These are phyloP conservation scores for Geotrichum histeridarum DNA, from an alignment of 1,139 yeast genomes.

Conservation along the genomic window DNA sequence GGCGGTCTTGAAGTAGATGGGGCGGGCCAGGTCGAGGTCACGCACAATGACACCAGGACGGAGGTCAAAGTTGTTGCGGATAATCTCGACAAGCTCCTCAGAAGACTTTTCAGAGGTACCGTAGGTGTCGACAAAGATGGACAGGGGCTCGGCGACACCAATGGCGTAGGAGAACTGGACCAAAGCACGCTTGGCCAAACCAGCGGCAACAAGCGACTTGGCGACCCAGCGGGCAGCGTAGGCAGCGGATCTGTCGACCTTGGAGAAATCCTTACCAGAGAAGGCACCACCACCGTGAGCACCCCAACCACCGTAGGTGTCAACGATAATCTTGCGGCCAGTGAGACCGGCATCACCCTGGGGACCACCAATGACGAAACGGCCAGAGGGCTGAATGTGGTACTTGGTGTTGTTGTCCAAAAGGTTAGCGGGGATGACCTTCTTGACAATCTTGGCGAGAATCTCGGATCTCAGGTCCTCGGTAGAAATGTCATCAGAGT, in stretches of 20 bases:
- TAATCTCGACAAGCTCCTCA: constrained; percentile 83
- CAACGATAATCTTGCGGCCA: constrained; percentile 99
- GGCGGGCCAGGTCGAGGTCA: constrained; percentile 95
- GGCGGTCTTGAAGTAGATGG: constrained; percentile 98
- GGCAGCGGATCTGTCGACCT: constrained; percentile 99
- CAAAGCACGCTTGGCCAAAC: constrained; percentile 93
- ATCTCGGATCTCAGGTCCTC: constrained; percentile 82
- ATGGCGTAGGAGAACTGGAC: constrained; percentile 99
- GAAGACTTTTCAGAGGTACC: constrained; percentile 92
- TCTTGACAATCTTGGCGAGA: constrained; percentile 72
- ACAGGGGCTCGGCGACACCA: constrained; percentile 99
- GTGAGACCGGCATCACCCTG: constrained; percentile 99
- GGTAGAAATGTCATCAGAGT: constrained; percentile 90
- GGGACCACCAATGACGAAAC: constrained; percentile 99
- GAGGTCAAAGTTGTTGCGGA: constrained; percentile 90
- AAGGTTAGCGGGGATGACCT: constrained; percentile 85
- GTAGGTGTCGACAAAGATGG: constrained; percentile 94
- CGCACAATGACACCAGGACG: constrained; percentile 99
- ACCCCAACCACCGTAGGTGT: constrained; percentile 99
- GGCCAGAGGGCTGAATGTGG: constrained; percentile 99
- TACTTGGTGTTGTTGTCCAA: constrained; percentile 92
- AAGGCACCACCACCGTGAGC: constrained; percentile 99
- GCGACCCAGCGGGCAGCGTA: constrained; percentile 99
- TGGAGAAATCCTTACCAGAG: constrained; percentile 99
- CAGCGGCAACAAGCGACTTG: constrained; percentile 91